phyloP scores from a whole-genome alignment of 2,329 filamentous ascomycete genomes.

The Fusarium agapanthi region DNA sequence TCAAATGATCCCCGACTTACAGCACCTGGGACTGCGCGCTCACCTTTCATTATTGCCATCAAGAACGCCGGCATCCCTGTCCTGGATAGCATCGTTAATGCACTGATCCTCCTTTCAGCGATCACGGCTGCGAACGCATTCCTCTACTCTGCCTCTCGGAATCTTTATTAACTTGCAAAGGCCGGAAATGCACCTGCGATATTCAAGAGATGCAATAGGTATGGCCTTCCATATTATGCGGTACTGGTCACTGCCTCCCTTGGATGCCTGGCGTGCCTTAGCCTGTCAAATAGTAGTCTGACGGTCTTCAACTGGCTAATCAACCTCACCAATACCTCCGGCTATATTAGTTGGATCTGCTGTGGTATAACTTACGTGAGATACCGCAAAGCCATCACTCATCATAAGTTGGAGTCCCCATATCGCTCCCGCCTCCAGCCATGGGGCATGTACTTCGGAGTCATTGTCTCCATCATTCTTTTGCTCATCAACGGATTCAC shows the following conservation, averaged over 20 bases:
- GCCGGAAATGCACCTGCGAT: neutral
- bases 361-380: neutral
- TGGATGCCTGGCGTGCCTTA: neutral
- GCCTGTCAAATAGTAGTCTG: neutral
- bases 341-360: neutral
- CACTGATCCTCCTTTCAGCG: neutral
- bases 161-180: neutral
- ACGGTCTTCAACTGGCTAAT: neutral
- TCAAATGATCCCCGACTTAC: neutral
- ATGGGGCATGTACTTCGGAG: neutral
- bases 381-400: neutral
- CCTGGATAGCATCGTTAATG: neutral
- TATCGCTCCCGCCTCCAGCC: neutral
- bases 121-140: neutral
- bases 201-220: neutral
- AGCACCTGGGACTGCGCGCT: neutral
- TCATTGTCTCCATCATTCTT: neutral
- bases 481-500: neutral
- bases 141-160: neutral
- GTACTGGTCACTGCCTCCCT: neutral
- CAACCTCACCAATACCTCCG: neutral
- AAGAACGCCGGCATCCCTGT: neutral
- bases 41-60: neutral
- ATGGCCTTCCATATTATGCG: neutral
- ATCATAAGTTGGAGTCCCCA: neutral